These are phyloP conservation scores for Fusarium secorum DNA, from an alignment of 2,329 filamentous ascomycete species.

Conservation along the genomic window DNA sequence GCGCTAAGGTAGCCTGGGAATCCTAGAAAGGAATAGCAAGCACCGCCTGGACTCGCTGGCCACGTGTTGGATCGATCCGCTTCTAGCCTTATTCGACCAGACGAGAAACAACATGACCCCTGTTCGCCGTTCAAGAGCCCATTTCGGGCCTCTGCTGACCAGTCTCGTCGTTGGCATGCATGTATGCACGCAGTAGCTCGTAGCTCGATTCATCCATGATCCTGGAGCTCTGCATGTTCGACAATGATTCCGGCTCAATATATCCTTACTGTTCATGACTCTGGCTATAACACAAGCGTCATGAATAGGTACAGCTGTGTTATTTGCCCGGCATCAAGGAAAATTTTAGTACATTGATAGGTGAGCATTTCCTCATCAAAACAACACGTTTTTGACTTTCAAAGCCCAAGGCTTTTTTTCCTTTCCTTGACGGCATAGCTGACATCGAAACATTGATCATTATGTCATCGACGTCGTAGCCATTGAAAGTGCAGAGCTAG, in stretches of 20 bases:
- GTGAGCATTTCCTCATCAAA: not conserved
- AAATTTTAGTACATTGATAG: not conserved
- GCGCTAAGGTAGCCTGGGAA: constrained; percentile 8
- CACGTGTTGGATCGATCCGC: constrained; percentile 41
- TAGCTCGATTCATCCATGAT: constrained; percentile 15
- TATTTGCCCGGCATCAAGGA: not conserved
- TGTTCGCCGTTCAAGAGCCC: constrained; percentile 24
- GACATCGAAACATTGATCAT: not conserved
- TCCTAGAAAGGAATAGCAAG: constrained; percentile 18
- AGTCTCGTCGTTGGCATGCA: constrained; percentile 11
- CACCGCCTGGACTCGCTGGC: constrained; percentile 28
- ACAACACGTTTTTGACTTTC: not conserved
- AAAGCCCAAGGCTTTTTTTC: not conserved
- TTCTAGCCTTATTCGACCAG: constrained; percentile 35
- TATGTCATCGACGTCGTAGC: not conserved
- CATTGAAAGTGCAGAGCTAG: not conserved
- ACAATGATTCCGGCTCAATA: constrained; percentile 11
- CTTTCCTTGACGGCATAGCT: constrained; percentile 19
- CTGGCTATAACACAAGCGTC: not conserved
- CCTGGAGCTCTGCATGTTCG: constrained; percentile 5
- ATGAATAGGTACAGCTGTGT: not conserved
- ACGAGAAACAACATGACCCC: constrained; percentile 33
- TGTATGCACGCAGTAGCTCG: not conserved
- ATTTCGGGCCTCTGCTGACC: constrained; percentile 23
- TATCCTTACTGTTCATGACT: constrained; percentile 9